A percentile compares a stretch with the other conserved stretches of the same genome.
Conservation (phyloP, 441 rosid species). For the Pelargonium citronellum region DNA sequence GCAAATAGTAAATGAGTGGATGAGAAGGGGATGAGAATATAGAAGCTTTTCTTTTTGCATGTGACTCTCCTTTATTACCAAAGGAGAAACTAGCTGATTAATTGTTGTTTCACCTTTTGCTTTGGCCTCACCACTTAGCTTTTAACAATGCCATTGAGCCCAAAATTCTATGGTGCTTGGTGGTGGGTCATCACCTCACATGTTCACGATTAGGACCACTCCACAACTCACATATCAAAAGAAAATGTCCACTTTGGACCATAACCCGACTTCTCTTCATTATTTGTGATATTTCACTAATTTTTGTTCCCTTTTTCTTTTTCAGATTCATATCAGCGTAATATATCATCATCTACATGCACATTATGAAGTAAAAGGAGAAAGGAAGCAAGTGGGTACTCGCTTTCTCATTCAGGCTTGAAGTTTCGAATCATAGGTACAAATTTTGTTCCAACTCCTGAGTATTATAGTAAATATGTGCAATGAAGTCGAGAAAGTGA, state of each 20-base stretch:
- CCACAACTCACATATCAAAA: not conserved
- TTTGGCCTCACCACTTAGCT: conserved; percentile 2
- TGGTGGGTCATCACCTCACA: conserved; percentile 4
- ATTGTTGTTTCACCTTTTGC: not conserved
- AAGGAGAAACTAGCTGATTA: not conserved
- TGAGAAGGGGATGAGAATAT: not conserved
- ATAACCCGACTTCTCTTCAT: not conserved
- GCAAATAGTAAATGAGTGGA: not conserved
- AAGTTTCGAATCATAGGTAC: not conserved
- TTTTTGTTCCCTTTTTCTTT: not conserved
- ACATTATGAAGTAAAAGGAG: not conserved
- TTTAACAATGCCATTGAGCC: not conserved
- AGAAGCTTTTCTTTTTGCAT: not conserved
- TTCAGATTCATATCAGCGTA: not conserved
- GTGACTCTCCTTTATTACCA: not conserved
- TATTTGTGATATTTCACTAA: not conserved
- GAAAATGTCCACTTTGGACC: conserved; percentile 1
- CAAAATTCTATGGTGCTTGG: not conserved
- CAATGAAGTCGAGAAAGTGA: no score
- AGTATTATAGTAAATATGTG: not conserved
- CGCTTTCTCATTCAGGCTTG: not conserved
- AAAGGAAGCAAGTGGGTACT: not conserved
- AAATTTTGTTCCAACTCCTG: not conserved
- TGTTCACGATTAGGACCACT: not conserved
- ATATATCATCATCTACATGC: not conserved